Conservation (phyloP, 2,329 filamentous ascomycete genomes). For the Fusarium sp. region DNA sequence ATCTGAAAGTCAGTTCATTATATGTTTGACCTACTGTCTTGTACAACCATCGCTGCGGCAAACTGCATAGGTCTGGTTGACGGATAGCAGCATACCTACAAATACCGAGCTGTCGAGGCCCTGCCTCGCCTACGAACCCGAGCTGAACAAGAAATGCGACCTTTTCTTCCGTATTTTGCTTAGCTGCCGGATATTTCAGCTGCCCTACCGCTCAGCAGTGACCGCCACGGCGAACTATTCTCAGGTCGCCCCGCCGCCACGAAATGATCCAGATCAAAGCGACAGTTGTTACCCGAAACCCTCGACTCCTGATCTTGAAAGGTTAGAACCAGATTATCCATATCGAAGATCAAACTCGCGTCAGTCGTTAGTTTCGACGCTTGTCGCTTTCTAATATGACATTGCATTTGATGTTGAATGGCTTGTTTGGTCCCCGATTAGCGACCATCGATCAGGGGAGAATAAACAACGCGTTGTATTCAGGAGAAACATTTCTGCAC, state of each 20-base stretch:
- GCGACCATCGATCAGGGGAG: constrained; percentile 19
- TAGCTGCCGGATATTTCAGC: constrained; percentile 15
- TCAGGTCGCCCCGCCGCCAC: constrained; percentile 32
- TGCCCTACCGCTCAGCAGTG: neutral
- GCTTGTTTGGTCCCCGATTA: constrained; percentile 17
- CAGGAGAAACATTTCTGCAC: constrained; percentile 5
- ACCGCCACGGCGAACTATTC: constrained; percentile 8
- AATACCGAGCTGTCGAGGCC: constrained; percentile 2
- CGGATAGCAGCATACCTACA: constrained; percentile 16
- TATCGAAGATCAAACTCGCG: constrained; percentile 22
- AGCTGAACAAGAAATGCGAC: constrained; percentile 1
- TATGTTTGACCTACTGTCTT: neutral
- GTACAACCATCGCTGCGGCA: constrained; percentile 4
- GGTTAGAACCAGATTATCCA: neutral
- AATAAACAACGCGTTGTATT: constrained; percentile 18
- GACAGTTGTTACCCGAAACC: neutral
- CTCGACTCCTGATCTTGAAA: neutral
- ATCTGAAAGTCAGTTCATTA: neutral
- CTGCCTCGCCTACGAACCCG: constrained; percentile 16
- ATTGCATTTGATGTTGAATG: constrained; percentile 6
- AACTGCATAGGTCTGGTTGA: neutral
- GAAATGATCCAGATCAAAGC: constrained; percentile 13
- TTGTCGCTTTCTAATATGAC: constrained; percentile 15
- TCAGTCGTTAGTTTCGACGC: constrained; percentile 9
- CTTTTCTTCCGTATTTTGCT: constrained; percentile 11